Base-by-base conservation (phyloP, 208 protist species). In the Leishmania tropica region DNA sequence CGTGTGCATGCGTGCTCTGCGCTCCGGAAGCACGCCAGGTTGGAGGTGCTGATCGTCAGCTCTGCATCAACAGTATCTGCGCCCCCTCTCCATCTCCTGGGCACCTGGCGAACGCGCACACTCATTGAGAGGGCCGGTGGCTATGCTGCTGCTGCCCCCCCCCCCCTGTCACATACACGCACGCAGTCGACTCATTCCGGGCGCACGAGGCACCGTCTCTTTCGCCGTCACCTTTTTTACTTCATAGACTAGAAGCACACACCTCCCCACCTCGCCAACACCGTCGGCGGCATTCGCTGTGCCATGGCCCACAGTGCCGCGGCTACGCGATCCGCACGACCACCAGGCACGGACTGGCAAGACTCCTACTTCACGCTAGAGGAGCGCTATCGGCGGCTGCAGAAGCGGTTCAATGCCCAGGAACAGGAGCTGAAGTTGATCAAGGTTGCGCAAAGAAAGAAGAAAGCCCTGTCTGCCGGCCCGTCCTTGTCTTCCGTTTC, bases 331-430 rank as follows among this genome's bases (percentile, higher is more conserved):
- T 77, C 83, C 3, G 82, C 84, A 40, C 89, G 84, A 17, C 88
- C 91, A 24, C 91, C 91, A 48, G 89, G 82, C 13, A 83, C 62
- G 31, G 92, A 98, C 76, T 98, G 95, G 95, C 85, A 96, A 77
- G 95, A 97, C 81, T 90, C 89, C 5, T 98, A 92, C 80, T 92
- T 92, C 76, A 79, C 78, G 47, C 88, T 98, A 2, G 93, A 98
- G 40, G 87, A 92, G 79, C 93, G 95, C 7, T 90, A 96, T 71
- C 94, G 92, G 2, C 93, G 92, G 56, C 81, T 96, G 73, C 95
- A 95, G 83, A 83, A 90, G 79, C 68, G 76, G 42, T 83, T 94
- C 47, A 95, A 96, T 65, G 92, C 89, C 65, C 81, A 88, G 76
- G 91, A 97, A 47, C 81, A 96, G 78, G 94, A 96, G 84, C 81